Evolutionary conservation across 1,139 yeast species (phyloP).

Genomic region (Yamadazyma sp.): DNA sequence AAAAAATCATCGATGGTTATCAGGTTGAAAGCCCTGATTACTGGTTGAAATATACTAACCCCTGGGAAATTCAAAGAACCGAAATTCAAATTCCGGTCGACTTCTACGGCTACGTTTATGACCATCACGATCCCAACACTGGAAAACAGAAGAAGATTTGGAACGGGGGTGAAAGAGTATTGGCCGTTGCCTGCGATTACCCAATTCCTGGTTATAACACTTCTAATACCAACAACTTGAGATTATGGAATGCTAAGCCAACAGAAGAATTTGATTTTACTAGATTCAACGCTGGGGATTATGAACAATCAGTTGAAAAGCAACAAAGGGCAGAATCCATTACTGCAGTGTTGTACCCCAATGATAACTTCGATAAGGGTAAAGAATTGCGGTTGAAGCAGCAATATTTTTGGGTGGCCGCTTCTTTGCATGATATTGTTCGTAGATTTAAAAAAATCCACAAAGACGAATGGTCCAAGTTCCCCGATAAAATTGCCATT

Average conservation of each 20-base stretch:
- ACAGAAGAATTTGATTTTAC: conserved; percentile 89
- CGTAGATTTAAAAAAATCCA: conserved; percentile 84
- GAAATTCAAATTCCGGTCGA: conserved; percentile 93
- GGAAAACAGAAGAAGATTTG: conserved; percentile 60
- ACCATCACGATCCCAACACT: conserved; percentile 52
- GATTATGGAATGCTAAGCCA: conserved; percentile 90
- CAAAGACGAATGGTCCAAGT: conserved; percentile 71
- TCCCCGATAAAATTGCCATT: conserved; percentile 85
- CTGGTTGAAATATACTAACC: conserved; percentile 85
- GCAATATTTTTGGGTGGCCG: conserved; percentile 97
- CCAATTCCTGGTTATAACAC: conserved; percentile 93
- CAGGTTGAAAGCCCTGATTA: conserved; percentile 94
- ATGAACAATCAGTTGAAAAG: conserved; percentile 76
- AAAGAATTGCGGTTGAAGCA: conserved; percentile 91
- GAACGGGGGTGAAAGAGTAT: conserved; percentile 86
- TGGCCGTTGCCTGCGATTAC: conserved; percentile 91
- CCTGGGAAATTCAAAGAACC: conserved; percentile 88
- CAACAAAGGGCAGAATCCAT: conserved; percentile 91
- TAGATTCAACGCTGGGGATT: conserved; percentile 91
- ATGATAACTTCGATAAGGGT: conserved; percentile 88
- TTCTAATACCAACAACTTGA: conserved; percentile 79
- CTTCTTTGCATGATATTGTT: conserved; percentile 86
- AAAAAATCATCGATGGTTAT: conserved; percentile 85
- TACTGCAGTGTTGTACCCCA: conserved; percentile 89
- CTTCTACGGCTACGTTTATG: conserved; percentile 82